Base-by-base conservation (phyloP, 169 alveolate species). In the Cyclospora cayetanensis region DNA sequence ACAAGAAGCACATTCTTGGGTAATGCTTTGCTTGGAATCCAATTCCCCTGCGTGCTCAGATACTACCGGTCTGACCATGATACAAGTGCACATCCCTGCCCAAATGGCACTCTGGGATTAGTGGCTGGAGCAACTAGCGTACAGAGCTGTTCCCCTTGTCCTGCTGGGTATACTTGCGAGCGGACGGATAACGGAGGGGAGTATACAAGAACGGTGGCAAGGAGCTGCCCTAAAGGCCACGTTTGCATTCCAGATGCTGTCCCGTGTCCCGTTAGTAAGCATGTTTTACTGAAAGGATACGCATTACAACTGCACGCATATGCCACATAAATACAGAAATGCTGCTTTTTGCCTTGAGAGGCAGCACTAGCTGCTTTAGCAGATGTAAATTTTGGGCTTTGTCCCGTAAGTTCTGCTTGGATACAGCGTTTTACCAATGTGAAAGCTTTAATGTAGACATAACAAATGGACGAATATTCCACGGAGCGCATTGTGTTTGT, bases 11-110 rank as follows among this genome's bases (percentile, higher is more conserved):
- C 66, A 37, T 43, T 37, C 68, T 22, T 15, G 29, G n/a, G 15
- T 46, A 11, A 46, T 7, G 60, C 15, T 46, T 46, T 46, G 15
- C 7, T 46, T 15, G 60, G 60, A 7, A 11, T 46, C 15, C n/a
- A 46, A 11, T 7, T 7, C 60, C 60, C 60, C 60, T 11, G 7
- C 55, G 1, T 35, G 34, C 89, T 29, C 89, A 80, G 89, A 25
- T 80, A 80, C 76, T 80, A 80, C 53, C 89, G 89, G 76, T 46
- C 89, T 25, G 89, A 80, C 39, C 74, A 41, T 27, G 89, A 80
- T 31, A 34, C 53, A 0, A 42, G 22, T 27, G 76, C 42, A 25
- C 52, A 80, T 42, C 89, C 74, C 35, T 80, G 89, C 15, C 89
- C 89, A 4, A 52, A 52, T 46, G 89, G 89, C 31, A 80, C 89